Evolutionary conservation across 2,329 filamentous ascomycete genomes (phyloP).

Genomic region (Phyllosticta citrichinensis): DNA sequence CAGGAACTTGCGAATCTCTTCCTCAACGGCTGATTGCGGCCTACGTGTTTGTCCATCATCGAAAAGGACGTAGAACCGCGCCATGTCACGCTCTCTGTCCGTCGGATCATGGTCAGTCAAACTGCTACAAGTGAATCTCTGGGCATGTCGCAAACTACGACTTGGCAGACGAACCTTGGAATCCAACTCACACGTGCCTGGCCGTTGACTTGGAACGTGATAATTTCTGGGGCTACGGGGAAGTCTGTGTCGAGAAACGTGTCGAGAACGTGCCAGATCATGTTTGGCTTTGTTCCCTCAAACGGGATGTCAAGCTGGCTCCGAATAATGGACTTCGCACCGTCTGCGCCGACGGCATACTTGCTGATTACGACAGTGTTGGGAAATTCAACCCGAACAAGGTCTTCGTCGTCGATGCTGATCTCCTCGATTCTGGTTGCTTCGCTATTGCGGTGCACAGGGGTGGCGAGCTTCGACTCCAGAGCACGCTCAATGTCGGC

Average conservation of each 20-base stretch:
- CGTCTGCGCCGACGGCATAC: slow-evolving; percentile 15
- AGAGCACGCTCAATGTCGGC: slow-evolving; percentile 36
- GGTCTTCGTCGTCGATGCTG: slow-evolving; percentile 7
- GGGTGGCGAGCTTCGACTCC: slow-evolving; percentile 23
- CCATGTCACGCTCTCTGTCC: slow-evolving; percentile 33
- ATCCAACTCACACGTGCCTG: slow-evolving; percentile 42
- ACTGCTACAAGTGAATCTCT: neutral
- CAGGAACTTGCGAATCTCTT: slow-evolving; percentile 33
- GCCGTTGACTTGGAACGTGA: slow-evolving; percentile 38
- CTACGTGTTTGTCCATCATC: slow-evolving; percentile 32
- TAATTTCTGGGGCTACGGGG: slow-evolving; percentile 37
- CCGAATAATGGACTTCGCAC: slow-evolving; percentile 14
- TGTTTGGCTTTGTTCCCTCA: slow-evolving; percentile 39
- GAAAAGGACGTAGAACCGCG: slow-evolving; percentile 38
- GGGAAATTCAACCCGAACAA: slow-evolving; percentile 3
- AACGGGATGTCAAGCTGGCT: slow-evolving; percentile 30
- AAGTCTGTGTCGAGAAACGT: slow-evolving; percentile 42
- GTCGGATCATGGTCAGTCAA: neutral
- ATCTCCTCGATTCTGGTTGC: slow-evolving; percentile 5
- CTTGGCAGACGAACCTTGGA: slow-evolving; percentile 22
- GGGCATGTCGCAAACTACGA: neutral
- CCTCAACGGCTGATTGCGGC: slow-evolving; percentile 26
- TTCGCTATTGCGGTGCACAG: slow-evolving; percentile 25
- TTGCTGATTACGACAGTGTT: slow-evolving; percentile 11
- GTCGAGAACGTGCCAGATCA: slow-evolving; percentile 42